A percentile compares a stretch with the other conserved stretches of the same genome.
Evolutionary conservation across 2,329 filamentous ascomycete genomes (phyloP).

Genomic region (Penicillium oxalicum): DNA sequence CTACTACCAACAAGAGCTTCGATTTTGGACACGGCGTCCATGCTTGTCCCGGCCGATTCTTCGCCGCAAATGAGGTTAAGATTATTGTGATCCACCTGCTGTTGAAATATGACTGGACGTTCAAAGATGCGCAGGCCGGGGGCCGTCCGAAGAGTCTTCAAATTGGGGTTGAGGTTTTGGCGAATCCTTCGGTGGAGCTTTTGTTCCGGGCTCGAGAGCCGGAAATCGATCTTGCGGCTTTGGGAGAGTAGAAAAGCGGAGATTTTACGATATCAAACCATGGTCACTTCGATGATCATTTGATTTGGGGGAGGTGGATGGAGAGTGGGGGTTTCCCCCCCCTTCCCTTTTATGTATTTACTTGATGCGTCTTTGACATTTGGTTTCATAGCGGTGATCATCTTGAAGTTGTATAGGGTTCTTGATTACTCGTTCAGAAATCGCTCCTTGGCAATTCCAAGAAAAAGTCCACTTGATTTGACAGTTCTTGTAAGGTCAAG

Average conservation of each 20-base stretch:
- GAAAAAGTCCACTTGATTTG: too few relatives aligned
- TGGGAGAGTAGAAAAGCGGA: constrained; percentile 4
- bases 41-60: constrained; percentile 50
- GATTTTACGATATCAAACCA: too few relatives aligned
- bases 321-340: not conserved
- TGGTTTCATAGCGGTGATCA: too few relatives aligned
- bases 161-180: constrained; percentile 42
- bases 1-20: constrained; percentile 26
- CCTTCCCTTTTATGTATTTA: too few relatives aligned
- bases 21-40: constrained; percentile 35
- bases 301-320: not conserved
- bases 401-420: too few relatives aligned
- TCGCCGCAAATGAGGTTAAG: constrained; percentile 52
- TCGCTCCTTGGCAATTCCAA: too few relatives aligned
- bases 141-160: constrained; percentile 40
- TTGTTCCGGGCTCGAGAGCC: constrained; percentile 22
- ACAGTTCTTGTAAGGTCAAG: too few relatives aligned
- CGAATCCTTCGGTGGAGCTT: constrained; percentile 24
- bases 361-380: not conserved
- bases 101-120: constrained; percentile 49
- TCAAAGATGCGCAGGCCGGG: constrained; percentile 25
- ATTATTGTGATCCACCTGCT: constrained; percentile 49
- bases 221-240: constrained; percentile 21
- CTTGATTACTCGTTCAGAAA: too few relatives aligned
- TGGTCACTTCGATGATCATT: not conserved